Conservation (phyloP, 2,329 filamentous ascomycete genomes). For the Teratosphaeria gauchensis region DNA sequence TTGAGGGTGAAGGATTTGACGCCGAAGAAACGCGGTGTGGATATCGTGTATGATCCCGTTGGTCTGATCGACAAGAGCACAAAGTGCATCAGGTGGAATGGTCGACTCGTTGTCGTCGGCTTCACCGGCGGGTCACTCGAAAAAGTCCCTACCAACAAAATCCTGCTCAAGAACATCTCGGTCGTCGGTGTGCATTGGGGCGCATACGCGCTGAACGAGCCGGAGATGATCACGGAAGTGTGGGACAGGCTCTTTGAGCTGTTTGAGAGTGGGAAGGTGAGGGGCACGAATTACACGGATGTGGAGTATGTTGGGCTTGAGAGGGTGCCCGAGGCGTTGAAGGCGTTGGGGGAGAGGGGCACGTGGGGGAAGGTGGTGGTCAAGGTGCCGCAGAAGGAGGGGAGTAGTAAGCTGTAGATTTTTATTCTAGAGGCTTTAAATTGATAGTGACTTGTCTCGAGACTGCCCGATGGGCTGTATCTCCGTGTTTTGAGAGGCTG, state of each 20-base stretch:
- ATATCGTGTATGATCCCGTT: slow-evolving; percentile 92
- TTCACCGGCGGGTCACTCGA: slow-evolving; percentile 83
- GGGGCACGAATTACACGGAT: slow-evolving; percentile 72
- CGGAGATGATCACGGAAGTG: slow-evolving; percentile 57
- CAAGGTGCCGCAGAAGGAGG: slow-evolving; percentile 60
- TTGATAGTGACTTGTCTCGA: no score
- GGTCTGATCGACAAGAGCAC: slow-evolving; percentile 78
- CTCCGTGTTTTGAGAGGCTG: no score
- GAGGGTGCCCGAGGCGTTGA: slow-evolving; percentile 63
- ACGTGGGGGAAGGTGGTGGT: slow-evolving; percentile 97
- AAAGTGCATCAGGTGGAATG: slow-evolving; percentile 92
- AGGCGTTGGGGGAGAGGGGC: slow-evolving; percentile 66
- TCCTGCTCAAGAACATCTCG: slow-evolving; percentile 85
- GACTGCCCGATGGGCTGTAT: no score
- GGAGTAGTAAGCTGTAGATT: slow-evolving; percentile 30
- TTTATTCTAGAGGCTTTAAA: no score
- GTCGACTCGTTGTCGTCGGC: slow-evolving; percentile 74
- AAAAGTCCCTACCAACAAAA: slow-evolving; percentile 85
- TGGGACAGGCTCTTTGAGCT: slow-evolving; percentile 77
- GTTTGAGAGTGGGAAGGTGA: slow-evolving; percentile 68
- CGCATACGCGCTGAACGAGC: slow-evolving; percentile 65
- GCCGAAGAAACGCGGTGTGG: slow-evolving; percentile 63
- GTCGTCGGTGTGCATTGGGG: slow-evolving; percentile 91
- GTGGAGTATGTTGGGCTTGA: slow-evolving; percentile 75
- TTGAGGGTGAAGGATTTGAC: slow-evolving; percentile 67